Evolutionary conservation across 305 asterid genomes (phyloP).

Genomic region (Galium porrigens): DNA sequence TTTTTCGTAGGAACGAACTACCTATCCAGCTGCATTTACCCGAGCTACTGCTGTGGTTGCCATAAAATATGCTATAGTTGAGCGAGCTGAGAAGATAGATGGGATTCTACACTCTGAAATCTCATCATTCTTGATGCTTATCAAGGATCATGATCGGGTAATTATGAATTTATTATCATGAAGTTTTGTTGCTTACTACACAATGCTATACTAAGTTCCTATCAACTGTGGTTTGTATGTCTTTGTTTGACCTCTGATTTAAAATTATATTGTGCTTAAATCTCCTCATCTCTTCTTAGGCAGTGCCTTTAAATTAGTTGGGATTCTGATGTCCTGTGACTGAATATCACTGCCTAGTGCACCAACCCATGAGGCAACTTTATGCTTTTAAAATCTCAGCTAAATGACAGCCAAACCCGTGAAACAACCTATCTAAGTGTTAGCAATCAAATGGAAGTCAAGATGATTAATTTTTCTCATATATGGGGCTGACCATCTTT

Average conservation of each 20-base stretch:
- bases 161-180: constrained; percentile 2
- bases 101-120: constrained; percentile 71
- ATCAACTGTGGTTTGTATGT: background rate
- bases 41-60: constrained; percentile 95
- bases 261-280: too few species aligned
- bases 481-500: background rate
- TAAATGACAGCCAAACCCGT: background rate
- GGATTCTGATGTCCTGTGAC: background rate
- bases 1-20: constrained; percentile 63
- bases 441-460: too few species aligned
- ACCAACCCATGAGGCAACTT: background rate
- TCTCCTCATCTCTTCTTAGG: too few species aligned
- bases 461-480: too few species aligned
- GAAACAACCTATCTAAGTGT: too few species aligned
- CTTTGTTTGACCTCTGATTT: background rate
- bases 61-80: constrained; percentile 80
- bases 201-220: background rate
- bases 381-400: background rate
- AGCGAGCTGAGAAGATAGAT: constrained; percentile 89
- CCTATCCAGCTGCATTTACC: constrained; percentile 75
- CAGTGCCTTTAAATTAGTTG: background rate
- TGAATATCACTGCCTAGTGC: background rate
- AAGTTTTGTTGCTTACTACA: background rate
- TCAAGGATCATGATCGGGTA: constrained; percentile 88
- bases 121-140: constrained; percentile 86